Percentiles rank a stretch among this genome's conserved stretches.
phyloP scores from a whole-genome alignment of 768 basidiomycete genomes.

The Polyporus arcularius region DNA sequence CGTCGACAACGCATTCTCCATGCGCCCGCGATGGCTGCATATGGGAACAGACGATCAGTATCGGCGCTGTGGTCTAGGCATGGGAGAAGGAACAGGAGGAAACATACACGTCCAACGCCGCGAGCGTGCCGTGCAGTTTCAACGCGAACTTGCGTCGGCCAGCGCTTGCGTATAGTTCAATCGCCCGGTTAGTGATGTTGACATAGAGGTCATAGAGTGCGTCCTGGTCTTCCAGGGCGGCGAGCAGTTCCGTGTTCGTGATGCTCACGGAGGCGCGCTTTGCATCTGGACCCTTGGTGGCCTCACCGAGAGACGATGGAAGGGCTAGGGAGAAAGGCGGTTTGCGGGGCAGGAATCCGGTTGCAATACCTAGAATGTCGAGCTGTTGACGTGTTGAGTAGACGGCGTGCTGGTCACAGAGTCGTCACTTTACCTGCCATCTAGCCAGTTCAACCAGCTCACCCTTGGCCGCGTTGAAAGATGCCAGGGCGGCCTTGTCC shows the following conservation, averaged over 20 bases:
- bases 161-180: slow-evolving; percentile 83
- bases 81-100: neutral
- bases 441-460: slow-evolving; percentile 89
- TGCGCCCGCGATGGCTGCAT: slow-evolving; percentile 65
- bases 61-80: neutral
- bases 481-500: slow-evolving; percentile 46
- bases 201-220: slow-evolving; percentile 81
- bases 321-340: slow-evolving; percentile 71
- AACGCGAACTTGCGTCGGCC: slow-evolving; percentile 84
- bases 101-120: slow-evolving; percentile 85
- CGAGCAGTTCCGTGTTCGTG: slow-evolving; percentile 60
- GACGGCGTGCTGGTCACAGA: neutral
- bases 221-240: slow-evolving; percentile 54
- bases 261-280: slow-evolving; percentile 39
- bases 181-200: slow-evolving; percentile 72
- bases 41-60: neutral
- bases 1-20: slow-evolving; percentile 62
- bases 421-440: slow-evolving; percentile 59
- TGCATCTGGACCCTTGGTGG: slow-evolving; percentile 21
- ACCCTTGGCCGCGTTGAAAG: slow-evolving; percentile 78
- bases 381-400: slow-evolving; percentile 49
- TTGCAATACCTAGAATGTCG: slow-evolving; percentile 77
- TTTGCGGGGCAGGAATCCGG: slow-evolving; percentile 66
- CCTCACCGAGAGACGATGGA: slow-evolving; percentile 19
- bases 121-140: slow-evolving; percentile 82